phyloP scores from a whole-genome alignment of 176 grass and related monocot species.

The Cenchrus purpureus region DNA sequence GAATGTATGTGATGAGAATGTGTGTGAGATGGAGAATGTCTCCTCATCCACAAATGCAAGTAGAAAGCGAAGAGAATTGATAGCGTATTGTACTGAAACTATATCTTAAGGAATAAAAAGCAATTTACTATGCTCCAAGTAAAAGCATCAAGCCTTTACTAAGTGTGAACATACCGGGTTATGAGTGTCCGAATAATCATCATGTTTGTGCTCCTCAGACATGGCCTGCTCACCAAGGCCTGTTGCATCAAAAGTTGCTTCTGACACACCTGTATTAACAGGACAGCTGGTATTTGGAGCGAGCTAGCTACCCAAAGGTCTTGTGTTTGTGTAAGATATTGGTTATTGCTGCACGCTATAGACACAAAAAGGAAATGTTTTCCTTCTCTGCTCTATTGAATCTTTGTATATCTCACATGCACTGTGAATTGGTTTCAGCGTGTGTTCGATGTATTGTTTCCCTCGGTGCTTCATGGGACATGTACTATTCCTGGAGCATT shows the following conservation, averaged over 20 bases:
- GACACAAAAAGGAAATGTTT: constrained; percentile 1
- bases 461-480: constrained; percentile 88
- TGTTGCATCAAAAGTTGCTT: constrained; percentile 80
- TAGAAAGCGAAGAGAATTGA: too few species aligned
- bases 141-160: constrained; percentile 28
- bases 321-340: constrained; percentile 17
- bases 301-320: neutral
- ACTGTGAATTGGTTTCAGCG: constrained; percentile 58
- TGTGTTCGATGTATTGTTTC: constrained; percentile 91
- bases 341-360: neutral
- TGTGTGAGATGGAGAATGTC: too few species aligned
- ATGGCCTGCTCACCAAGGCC: constrained; percentile 89
- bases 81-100: constrained; percentile 64
- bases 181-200: constrained; percentile 23
- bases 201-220: constrained; percentile 50
- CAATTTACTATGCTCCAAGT: constrained; percentile 90
- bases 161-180: constrained; percentile 21
- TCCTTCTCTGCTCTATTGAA: constrained; percentile 2
- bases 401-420: constrained; percentile 30
- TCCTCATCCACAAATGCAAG: too few species aligned
- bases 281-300: constrained; percentile 62
- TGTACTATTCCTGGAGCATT: constrained; percentile 96
- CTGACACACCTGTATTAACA: constrained; percentile 83
- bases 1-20: too few species aligned
- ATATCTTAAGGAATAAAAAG: constrained; percentile 89